Evolutionary conservation across 2,329 filamentous ascomycete genomes (phyloP).

Genomic region (Akanthomyces lecanii): DNA sequence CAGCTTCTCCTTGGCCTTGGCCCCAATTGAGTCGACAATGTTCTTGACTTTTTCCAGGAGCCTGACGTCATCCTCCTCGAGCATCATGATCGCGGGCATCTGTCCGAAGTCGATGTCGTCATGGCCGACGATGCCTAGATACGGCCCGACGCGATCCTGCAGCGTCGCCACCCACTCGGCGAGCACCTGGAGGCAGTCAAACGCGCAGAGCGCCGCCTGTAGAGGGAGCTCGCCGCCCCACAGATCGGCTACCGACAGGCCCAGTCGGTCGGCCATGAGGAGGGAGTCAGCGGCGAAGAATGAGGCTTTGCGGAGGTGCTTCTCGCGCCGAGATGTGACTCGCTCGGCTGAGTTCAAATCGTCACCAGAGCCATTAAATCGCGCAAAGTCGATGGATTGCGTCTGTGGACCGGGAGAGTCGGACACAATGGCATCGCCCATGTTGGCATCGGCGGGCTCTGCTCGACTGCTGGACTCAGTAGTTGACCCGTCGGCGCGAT

Average conservation of each 20-base stretch:
- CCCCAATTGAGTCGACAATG: constrained; percentile 70
- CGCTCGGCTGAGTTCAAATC: constrained; percentile 13
- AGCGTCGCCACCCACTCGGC: constrained; percentile 92
- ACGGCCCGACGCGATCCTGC: constrained; percentile 88
- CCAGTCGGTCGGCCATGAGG: constrained; percentile 79
- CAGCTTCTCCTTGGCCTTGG: constrained; percentile 63
- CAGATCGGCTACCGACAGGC: constrained; percentile 79
- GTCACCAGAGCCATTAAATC: constrained; percentile 25
- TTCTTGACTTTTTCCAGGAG: constrained; percentile 77
- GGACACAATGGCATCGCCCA: constrained; percentile 42
- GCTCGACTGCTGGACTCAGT: constrained; percentile 41
- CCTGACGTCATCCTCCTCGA: constrained; percentile 89
- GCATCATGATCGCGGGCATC: constrained; percentile 81
- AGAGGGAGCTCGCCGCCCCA: constrained; percentile 81
- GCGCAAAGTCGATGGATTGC: constrained; percentile 45
- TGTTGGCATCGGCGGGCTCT: constrained; percentile 38
- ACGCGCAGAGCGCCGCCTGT: constrained; percentile 86
- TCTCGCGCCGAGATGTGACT: constrained; percentile 63
- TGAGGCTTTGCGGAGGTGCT: constrained; percentile 86
- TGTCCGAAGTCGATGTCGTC: constrained; percentile 74
- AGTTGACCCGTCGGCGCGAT: constrained; percentile 52
- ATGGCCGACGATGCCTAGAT: constrained; percentile 79
- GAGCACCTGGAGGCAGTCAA: constrained; percentile 90
- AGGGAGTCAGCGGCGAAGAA: constrained; percentile 92
- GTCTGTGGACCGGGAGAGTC: constrained; percentile 49